These are phyloP conservation scores for Ascochyta koolunga DNA, from an alignment of 2,329 filamentous ascomycete species.

Conservation along the genomic window DNA sequence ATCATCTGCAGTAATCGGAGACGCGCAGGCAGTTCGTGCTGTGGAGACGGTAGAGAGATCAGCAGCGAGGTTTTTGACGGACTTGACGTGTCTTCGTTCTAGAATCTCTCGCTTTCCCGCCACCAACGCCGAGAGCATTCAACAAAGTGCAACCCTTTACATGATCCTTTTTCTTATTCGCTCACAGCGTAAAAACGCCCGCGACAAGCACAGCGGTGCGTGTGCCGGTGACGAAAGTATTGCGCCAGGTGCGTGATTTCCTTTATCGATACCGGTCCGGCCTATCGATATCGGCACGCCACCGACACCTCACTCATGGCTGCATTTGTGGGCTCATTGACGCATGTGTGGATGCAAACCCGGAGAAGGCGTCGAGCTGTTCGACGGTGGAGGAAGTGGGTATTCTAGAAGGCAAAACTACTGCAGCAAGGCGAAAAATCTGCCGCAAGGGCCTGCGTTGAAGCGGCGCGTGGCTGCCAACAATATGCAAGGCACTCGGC, in stretches of 20 bases:
- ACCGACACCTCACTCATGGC: slow-evolving; percentile 3
- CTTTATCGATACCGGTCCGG: slow-evolving; percentile 13
- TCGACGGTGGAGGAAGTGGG: slow-evolving; percentile 1
- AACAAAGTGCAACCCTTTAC: slow-evolving; percentile 1
- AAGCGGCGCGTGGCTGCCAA: slow-evolving; percentile 7
- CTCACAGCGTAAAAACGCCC: not conserved
- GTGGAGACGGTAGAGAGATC: slow-evolving; percentile 1
- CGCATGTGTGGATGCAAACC: slow-evolving; percentile 12
- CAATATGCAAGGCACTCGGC: slow-evolving; percentile 14
- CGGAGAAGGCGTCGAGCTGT: slow-evolving; percentile 11
- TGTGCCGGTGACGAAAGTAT: slow-evolving; percentile 12
- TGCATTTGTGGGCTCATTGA: slow-evolving; percentile 2
- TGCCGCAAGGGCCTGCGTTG: slow-evolving; percentile 5
- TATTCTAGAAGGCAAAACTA: slow-evolving; percentile 13
- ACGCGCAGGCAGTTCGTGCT: slow-evolving; percentile 1
- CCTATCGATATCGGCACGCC: slow-evolving; percentile 18
- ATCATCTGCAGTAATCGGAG: slow-evolving; percentile 5
- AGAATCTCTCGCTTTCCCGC: slow-evolving; percentile 5
- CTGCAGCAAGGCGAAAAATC: slow-evolving; percentile 18
- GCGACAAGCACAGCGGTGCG: not conserved
- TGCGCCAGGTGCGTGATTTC: slow-evolving; percentile 6
- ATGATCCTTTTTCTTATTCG: slow-evolving; percentile 7
- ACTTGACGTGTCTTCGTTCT: slow-evolving; percentile 4
- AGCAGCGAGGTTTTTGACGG: slow-evolving; percentile 1
- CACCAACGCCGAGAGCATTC: not conserved